A percentile compares a stretch with the other conserved stretches of the same genome.
phyloP scores from a whole-genome alignment of 768 basidiomycete species.

The Lactarius deliciosus region DNA sequence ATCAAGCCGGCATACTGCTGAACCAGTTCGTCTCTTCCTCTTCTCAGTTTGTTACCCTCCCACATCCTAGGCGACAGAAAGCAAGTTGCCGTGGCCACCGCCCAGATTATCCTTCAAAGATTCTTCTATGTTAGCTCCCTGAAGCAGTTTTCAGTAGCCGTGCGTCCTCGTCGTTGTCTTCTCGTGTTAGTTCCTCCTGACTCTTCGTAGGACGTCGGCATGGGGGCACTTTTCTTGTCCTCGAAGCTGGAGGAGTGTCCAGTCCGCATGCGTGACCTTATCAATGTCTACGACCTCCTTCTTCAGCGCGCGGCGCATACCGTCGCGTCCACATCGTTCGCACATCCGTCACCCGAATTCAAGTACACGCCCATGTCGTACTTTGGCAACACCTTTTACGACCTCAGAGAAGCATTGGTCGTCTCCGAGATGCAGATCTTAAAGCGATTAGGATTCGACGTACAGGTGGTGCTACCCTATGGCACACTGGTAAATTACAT shows the following conservation, averaged over 20 bases:
- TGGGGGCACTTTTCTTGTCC: slow-evolving; percentile 85
- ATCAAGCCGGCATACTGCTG: slow-evolving; percentile 89
- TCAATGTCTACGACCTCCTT: slow-evolving; percentile 91
- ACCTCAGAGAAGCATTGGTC: slow-evolving; percentile 90
- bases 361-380: slow-evolving; percentile 86
- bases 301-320: slow-evolving; percentile 68
- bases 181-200: neutral
- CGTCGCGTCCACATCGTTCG: slow-evolving; percentile 40
- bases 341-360: slow-evolving; percentile 39
- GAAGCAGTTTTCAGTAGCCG: slow-evolving; percentile 92
- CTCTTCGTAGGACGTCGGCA: slow-evolving; percentile 67
- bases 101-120: slow-evolving; percentile 93
- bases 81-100: slow-evolving; percentile 95
- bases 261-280: slow-evolving; percentile 86
- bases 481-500: slow-evolving; percentile 94
- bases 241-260: slow-evolving; percentile 94
- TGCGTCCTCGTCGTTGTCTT: slow-evolving; percentile 42
- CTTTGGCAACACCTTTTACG: slow-evolving; percentile 87
- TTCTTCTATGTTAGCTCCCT: slow-evolving; percentile 97
- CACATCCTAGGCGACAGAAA: slow-evolving; percentile 52
- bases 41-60: slow-evolving; percentile 9
- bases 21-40: slow-evolving; percentile 63
- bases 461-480: slow-evolving; percentile 90
- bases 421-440: slow-evolving; percentile 97
- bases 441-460: slow-evolving; percentile 94